Percentiles rank a stretch among this genome's conserved stretches.
These are phyloP conservation scores for Xerocomellus chrysenteron DNA, from an alignment of 768 basidiomycete species.

Conservation along the genomic window DNA sequence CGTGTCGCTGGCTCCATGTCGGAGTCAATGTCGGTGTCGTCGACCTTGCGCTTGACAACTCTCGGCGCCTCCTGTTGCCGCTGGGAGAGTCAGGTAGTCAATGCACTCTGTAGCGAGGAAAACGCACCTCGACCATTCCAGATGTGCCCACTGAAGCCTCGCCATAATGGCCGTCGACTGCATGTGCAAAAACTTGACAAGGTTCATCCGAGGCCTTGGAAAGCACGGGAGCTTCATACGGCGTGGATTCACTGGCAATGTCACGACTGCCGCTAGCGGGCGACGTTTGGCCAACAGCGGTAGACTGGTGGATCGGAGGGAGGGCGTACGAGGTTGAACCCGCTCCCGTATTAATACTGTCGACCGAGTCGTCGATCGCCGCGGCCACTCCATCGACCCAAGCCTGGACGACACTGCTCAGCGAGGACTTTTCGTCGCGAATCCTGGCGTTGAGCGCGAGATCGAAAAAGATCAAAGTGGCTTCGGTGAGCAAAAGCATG, in stretches of 20 bases:
- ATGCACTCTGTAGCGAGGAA: neutral
- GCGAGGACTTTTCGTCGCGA: neutral
- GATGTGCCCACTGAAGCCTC: neutral
- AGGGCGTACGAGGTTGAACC: neutral
- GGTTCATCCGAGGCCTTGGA: neutral
- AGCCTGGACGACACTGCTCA: neutral
- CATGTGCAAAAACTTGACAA: neutral
- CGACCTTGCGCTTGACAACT: neutral
- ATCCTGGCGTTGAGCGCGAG: neutral
- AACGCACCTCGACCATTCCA: neutral
- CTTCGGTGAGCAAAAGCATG: conserved; percentile 6
- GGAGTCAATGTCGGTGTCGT: neutral
- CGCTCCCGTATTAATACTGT: neutral
- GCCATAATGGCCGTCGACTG: no score
- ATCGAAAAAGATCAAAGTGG: conserved; percentile 3
- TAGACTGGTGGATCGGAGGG: neutral
- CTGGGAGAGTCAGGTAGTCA: neutral
- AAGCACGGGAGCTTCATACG: no score
- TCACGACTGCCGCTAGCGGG: neutral
- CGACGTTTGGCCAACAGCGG: neutral
- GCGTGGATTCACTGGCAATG: neutral
- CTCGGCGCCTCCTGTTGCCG: neutral
- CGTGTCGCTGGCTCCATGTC: neutral
- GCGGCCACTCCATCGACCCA: conserved; percentile 2
- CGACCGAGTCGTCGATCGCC: neutral